A percentile compares a stretch with the other conserved stretches of the same genome.
Conservation (phyloP, 2,329 filamentous ascomycete genomes). For the Cercospora sp. region DNA sequence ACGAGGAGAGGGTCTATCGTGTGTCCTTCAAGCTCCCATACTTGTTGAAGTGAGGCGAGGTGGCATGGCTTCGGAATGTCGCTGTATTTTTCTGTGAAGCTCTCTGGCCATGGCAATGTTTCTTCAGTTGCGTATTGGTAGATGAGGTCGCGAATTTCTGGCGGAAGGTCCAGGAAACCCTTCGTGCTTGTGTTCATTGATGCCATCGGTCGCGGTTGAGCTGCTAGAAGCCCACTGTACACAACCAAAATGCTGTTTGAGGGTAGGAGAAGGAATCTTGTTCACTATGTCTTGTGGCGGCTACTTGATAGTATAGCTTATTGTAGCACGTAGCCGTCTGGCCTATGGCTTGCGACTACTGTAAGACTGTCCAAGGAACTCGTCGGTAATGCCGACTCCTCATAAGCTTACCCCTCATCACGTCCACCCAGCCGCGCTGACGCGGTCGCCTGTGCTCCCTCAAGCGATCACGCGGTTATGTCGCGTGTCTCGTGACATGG, state of each 20-base stretch:
- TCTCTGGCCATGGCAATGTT: not conserved
- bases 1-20: not conserved
- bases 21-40: not conserved
- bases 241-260: not conserved
- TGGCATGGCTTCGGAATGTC: not conserved
- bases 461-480: not conserved
- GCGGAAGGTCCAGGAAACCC: slow-evolving; percentile 10
- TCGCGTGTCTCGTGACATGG: not conserved
- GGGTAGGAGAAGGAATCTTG: not conserved
- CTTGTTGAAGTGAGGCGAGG: not conserved
- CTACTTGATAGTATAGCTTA: not conserved
- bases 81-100: not conserved
- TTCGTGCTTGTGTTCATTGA: not conserved
- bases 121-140: slow-evolving; percentile 6
- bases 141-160: slow-evolving; percentile 16
- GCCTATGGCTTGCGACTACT: not conserved
- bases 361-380: not conserved
- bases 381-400: not conserved
- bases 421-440: not conserved
- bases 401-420: not conserved
- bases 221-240: not conserved
- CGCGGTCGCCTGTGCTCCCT: not conserved
- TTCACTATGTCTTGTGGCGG: not conserved
- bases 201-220: not conserved
- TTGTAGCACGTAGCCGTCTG: not conserved